These are phyloP conservation scores for Cephaloascus fragrans DNA, from an alignment of 805 yeast species.

Conservation along the genomic window DNA sequence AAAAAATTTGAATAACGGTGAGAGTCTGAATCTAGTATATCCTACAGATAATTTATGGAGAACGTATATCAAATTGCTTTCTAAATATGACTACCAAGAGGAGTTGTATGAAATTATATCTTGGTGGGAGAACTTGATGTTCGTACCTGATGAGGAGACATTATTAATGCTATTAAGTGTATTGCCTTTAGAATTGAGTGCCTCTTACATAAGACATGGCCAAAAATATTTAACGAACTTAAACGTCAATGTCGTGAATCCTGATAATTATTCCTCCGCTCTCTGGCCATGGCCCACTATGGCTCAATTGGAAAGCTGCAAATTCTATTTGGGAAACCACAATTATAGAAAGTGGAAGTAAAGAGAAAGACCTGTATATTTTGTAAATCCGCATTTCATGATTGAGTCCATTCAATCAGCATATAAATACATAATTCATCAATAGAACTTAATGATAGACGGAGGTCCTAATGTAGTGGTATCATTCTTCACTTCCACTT, in stretches of 20 bases:
- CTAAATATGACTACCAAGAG: slow-evolving; percentile 32
- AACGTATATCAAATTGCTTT: slow-evolving; percentile 40
- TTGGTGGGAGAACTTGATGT: slow-evolving; percentile 43
- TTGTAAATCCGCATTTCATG: no score
- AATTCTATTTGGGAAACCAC: no score
- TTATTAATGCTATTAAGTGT: slow-evolving; percentile 27
- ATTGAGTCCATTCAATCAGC: no score
- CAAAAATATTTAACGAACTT: slow-evolving; percentile 2
- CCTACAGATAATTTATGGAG: slow-evolving; percentile 43
- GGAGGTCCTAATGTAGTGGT: no score
- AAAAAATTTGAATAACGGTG: slow-evolving; percentile 4
- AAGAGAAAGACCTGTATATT: no score
- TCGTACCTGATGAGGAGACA: slow-evolving; percentile 28
- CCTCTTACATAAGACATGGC: slow-evolving; percentile 27
- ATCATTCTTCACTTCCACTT: no score
- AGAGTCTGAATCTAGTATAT: slow-evolving; percentile 17
- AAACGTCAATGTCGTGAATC: neutral
- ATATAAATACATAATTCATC: no score
- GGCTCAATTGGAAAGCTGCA: slow-evolving; percentile 8
- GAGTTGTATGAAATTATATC: slow-evolving; percentile 41
- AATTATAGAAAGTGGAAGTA: no score
- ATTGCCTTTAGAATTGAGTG: slow-evolving; percentile 25
- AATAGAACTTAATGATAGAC: no score
- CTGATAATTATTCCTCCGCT: neutral
- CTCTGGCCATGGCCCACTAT: slow-evolving; percentile 27